Percentiles rank a stretch among this genome's conserved stretches.
phyloP scores from a whole-genome alignment of 257 asterid genomes.

The Petunia axillaris region DNA sequence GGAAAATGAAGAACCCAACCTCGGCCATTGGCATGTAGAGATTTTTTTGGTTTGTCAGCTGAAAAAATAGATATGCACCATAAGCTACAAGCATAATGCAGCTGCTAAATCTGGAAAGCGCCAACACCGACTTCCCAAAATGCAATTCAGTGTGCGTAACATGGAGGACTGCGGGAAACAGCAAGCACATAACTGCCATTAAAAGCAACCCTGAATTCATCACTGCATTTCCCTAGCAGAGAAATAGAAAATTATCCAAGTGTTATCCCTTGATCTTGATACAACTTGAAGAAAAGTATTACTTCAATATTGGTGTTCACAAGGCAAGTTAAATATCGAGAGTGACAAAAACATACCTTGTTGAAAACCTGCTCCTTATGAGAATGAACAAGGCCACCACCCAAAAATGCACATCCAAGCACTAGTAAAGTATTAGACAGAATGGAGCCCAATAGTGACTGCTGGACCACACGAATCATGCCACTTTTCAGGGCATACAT shows the following conservation, averaged over 20 bases:
- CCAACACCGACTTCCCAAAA: conserved; percentile 75
- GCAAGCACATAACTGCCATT: conserved; percentile 89
- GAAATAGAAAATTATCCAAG: not conserved
- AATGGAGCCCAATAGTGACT: conserved; percentile 78
- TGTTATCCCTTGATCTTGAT: not conserved
- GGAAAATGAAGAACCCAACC: conserved; percentile 41
- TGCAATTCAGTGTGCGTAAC: conserved; percentile 76
- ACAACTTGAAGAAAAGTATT: not conserved
- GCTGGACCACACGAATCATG: conserved; percentile 82
- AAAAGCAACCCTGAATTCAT: conserved; percentile 80
- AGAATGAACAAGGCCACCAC: conserved; percentile 71
- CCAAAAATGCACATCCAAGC: conserved; percentile 84
- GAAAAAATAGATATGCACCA: conserved; percentile 65
- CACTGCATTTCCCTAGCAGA: conserved; percentile 58
- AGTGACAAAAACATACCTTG: conserved; percentile 33
- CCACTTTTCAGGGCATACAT: conserved; percentile 64
- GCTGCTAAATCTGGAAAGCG: conserved; percentile 89
- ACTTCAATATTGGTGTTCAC: not conserved
- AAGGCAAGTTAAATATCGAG: not conserved
- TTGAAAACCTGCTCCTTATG: conserved; percentile 57
- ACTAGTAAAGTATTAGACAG: conserved; percentile 77
- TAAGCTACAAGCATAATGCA: conserved; percentile 83
- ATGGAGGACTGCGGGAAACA: conserved; percentile 79
- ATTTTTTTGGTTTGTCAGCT: conserved; percentile 59
- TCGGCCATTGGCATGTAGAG: conserved; percentile 56